Evolutionary conservation across 495 filamentous ascomycete species (phyloP), one percentile per base, ranked within the genome.

Genomic region (Aspergillus leporis): DNA sequence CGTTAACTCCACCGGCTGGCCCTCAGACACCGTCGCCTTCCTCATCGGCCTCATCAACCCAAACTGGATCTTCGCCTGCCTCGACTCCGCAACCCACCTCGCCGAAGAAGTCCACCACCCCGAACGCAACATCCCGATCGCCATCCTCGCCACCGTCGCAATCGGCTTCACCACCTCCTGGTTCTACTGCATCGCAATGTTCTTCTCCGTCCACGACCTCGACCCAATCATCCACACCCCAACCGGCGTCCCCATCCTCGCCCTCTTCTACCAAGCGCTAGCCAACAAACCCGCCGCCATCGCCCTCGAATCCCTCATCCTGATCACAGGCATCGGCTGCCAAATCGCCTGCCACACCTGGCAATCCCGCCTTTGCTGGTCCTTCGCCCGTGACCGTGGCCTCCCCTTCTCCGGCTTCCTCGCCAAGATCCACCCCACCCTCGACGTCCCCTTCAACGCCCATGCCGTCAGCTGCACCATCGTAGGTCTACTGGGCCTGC

Each of bases 401-500:
- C 45, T 69, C 10, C 60, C 72, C 3, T 56, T 50, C 13, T 66
- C 67, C 16, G 8, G 50, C 0, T 56, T 60, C 25, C 58, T 68
- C 28, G 57, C 63, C 3, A 41, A 46, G n/a, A 51, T 69, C 14
- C 50, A 66, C 38, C 53, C 61, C 0, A 49, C 43, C 0, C 52
- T 72, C 22, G 62, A 61, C 10, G 60, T 69, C 19, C 71, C 71
- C 5, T 56, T 64, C 9, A 63, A 73, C 13, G 83, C 83, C 0
- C 80, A 84, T 61, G 61, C 62, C 34, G 67, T 77, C 40, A 76
- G 69, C 55, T 81, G 72, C 55, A 46, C 74, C 18, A 67, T 81
- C 38, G 81, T 83, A 0, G 75, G 68, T 0, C 51, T 78, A 6
- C 56, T 85, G 0, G 83, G 82, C 2, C 66, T 77, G 21, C 57